A percentile compares a stretch with the other conserved stretches of the same genome.
Evolutionary conservation across 2,329 filamentous ascomycete genomes (phyloP).

Genomic region (Fusarium nelsonii): DNA sequence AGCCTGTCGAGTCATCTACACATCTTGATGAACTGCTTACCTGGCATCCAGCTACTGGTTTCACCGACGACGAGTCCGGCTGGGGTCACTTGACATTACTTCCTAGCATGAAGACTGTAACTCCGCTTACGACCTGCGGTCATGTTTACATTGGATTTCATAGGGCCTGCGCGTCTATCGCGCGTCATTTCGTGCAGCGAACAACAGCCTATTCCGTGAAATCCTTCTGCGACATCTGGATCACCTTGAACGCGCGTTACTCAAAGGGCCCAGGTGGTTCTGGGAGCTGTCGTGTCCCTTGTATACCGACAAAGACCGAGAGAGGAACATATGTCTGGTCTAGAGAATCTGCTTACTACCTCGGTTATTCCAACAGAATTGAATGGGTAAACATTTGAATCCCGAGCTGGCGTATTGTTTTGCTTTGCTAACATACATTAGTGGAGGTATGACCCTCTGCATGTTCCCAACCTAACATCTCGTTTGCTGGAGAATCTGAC

Average conservation of each 20-base stretch:
- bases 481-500: background rate
- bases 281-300: background rate
- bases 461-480: background rate
- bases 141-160: background rate
- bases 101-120: background rate
- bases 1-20: background rate
- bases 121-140: background rate
- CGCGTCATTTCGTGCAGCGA: background rate
- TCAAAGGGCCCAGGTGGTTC: background rate
- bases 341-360: background rate
- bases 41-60: background rate
- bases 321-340: background rate
- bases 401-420: background rate
- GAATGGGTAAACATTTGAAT: background rate
- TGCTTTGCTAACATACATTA: background rate
- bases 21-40: background rate
- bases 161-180: background rate
- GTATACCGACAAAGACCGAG: background rate
- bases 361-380: background rate
- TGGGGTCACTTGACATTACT: background rate
- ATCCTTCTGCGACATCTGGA: constrained; percentile 3
- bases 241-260: background rate
- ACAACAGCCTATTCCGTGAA: background rate
- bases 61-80: background rate
- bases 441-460: background rate